Percentiles rank a stretch among this genome's conserved stretches.
These are phyloP conservation scores for Chiua virens DNA, from an alignment of 768 basidiomycete genomes.

Conservation along the genomic window DNA sequence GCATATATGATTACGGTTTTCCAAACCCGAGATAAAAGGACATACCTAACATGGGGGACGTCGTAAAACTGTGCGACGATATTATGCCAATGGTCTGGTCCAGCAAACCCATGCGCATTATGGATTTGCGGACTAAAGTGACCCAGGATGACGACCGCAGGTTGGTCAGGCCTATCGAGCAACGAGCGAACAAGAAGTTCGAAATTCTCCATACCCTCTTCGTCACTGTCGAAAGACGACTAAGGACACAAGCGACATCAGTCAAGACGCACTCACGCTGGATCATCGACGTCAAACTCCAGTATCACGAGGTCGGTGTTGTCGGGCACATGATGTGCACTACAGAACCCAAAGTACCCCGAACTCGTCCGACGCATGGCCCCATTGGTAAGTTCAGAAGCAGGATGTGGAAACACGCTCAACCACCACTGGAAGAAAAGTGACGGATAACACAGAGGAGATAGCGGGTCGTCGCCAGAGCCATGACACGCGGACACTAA, in stretches of 20 bases:
- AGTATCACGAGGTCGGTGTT: conserved; percentile 91
- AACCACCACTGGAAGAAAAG: conserved; percentile 98
- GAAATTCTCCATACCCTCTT: conserved; percentile 75
- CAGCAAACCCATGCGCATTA: conserved; percentile 75
- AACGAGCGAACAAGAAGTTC: conserved; percentile 92
- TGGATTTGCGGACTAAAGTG: conserved; percentile 92
- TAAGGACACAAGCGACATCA: neutral
- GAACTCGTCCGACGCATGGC: conserved; percentile 91
- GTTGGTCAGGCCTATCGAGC: conserved; percentile 85
- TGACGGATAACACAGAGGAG: conserved; percentile 86
- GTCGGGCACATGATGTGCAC: conserved; percentile 90
- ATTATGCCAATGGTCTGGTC: conserved; percentile 88
- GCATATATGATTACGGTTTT: neutral
- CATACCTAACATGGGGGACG: conserved; percentile 81
- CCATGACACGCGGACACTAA: conserved; percentile 95
- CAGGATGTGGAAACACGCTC: conserved; percentile 95
- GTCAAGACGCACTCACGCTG: conserved; percentile 54
- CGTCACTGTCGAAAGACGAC: conserved; percentile 47
- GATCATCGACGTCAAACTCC: conserved; percentile 91
- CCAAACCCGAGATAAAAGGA: neutral
- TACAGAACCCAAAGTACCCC: conserved; percentile 94
- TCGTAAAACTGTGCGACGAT: conserved; percentile 97
- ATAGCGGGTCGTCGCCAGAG: conserved; percentile 86
- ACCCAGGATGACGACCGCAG: conserved; percentile 92
- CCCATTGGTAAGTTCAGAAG: conserved; percentile 96